phyloP scores from a whole-genome alignment of 2,329 filamentous ascomycete genomes.

The Neurospora sp. region DNA sequence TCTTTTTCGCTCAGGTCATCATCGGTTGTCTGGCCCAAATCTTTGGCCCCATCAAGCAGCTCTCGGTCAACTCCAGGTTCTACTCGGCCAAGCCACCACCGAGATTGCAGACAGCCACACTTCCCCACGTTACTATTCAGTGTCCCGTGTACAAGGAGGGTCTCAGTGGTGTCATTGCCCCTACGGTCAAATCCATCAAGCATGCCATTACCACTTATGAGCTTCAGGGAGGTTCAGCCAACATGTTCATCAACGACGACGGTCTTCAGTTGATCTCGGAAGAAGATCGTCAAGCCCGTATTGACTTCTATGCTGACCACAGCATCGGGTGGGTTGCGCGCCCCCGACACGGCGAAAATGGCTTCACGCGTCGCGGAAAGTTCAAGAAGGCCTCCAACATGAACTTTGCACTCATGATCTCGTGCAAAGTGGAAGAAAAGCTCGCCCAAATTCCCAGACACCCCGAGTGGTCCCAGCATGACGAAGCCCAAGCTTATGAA shows the following conservation, averaged over 20 bases:
- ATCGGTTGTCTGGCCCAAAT: conserved; percentile 66
- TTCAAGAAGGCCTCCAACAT: conserved; percentile 66
- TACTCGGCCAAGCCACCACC: conserved; percentile 65
- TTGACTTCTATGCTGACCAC: conserved; percentile 60
- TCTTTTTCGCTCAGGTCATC: conserved; percentile 74
- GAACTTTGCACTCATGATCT: conserved; percentile 61
- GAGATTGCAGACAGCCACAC: conserved; percentile 42
- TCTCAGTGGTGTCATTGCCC: conserved; percentile 61
- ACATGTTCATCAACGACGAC: conserved; percentile 70
- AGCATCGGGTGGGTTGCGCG: conserved; percentile 62
- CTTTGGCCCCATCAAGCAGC: conserved; percentile 64
- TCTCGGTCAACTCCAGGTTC: conserved; percentile 69
- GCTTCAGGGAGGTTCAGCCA: conserved; percentile 66
- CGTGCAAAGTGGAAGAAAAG: conserved; percentile 62
- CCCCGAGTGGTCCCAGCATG: conserved; percentile 55
- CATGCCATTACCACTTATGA: conserved; percentile 69
- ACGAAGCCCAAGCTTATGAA: conserved; percentile 59
- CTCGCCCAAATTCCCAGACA: conserved; percentile 45
- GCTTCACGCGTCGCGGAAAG: conserved; percentile 54
- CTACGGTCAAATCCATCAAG: conserved; percentile 70
- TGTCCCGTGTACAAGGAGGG: conserved; percentile 87
- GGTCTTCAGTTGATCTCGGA: conserved; percentile 59
- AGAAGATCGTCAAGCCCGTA: conserved; percentile 51
- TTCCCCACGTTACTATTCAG: conserved; percentile 74
- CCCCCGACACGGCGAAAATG: conserved; percentile 52